phyloP scores from a whole-genome alignment of 2,329 filamentous ascomycete species.

The Talaromyces sp. region DNA sequence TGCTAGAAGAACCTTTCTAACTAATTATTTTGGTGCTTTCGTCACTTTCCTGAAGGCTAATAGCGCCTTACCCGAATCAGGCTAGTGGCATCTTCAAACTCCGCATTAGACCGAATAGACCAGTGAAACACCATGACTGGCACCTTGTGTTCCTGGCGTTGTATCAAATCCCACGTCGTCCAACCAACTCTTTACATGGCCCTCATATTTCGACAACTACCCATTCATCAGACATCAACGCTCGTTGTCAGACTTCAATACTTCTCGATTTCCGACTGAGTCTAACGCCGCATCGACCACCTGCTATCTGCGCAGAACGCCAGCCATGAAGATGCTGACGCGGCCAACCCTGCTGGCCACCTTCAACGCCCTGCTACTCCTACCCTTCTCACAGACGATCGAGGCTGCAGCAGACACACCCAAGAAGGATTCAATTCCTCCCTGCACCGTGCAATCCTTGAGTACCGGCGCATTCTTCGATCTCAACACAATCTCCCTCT shows the following conservation, averaged over 20 bases:
- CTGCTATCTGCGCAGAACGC: not conserved
- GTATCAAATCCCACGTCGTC: not conserved
- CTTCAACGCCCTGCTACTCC: constrained; percentile 31
- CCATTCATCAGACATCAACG: not conserved
- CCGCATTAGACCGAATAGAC: constrained; percentile 4
- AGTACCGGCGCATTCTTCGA: constrained; percentile 62
- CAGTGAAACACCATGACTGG: constrained; percentile 9
- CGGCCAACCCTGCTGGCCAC: constrained; percentile 26
- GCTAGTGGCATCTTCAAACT: constrained; percentile 10
- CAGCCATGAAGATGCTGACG: constrained; percentile 35
- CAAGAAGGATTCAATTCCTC: constrained; percentile 42
- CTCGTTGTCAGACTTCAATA: not conserved
- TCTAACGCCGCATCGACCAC: not conserved
- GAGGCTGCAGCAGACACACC: constrained; percentile 7
- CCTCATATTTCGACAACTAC: not conserved
- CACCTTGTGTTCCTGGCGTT: constrained; percentile 1
- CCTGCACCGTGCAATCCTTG: constrained; percentile 61
- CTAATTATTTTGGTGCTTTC: not conserved
- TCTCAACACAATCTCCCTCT: constrained; percentile 55
- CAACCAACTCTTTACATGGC: not conserved
- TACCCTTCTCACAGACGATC: constrained; percentile 16
- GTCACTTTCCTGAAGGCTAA: not conserved
- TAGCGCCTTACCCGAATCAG: constrained; percentile 7
- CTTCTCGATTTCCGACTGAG: not conserved
- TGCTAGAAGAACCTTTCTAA: not conserved